Base-by-base conservation (phyloP, 345 rosid species). In the Camelina laxa region DNA sequence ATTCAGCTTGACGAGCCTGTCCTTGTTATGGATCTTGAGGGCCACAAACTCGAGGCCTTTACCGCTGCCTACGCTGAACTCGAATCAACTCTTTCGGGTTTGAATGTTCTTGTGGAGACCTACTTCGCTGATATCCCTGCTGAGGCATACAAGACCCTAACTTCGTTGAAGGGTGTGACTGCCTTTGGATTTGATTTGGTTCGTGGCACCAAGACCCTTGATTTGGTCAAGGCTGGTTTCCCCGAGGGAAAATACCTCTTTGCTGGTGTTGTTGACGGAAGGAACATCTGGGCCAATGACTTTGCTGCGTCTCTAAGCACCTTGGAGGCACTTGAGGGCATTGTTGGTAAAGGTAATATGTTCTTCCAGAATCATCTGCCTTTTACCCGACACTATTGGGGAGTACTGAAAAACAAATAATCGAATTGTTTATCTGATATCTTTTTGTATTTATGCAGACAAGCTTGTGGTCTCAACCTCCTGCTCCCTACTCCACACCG, bases 271-370 rank as follows among this genome's bases (percentile, higher is more conserved):
- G 97, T 91, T 73, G 99, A 95, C 67, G 99, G 99, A 77, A 88
- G 99, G 86, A 95, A 95, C 87, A 90, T 95, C 79, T 95, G 99
- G 99, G 97, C 97, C 70, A 92, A 95, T 72, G 96, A 95, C 73
- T 97, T 92, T 71, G 85, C 93, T 78, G 82, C 86, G 62, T 95
- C 98, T 75, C 85, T 92, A 38, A 72, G 65, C 78, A 86, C 84
- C 67, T 81, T 92, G 73, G 35, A 70, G 65, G 80, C 67, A 49
- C 92, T 94, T 75, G 93, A 87, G 82, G 85, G 89, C 31, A 22
- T 90, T 70, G 97, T 90, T n/a, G 98, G 98, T 78, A 92, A 95
- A 86, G 99, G 97, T 92, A 80, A 22, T 19, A 36, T n/a, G 10
- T 14, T 65, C 30, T 35, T 60, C 57, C 3, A 57, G 13, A 15